These are phyloP conservation scores for Lactarius pseudohatsudake DNA, from an alignment of 768 basidiomycete genomes.

Conservation along the genomic window DNA sequence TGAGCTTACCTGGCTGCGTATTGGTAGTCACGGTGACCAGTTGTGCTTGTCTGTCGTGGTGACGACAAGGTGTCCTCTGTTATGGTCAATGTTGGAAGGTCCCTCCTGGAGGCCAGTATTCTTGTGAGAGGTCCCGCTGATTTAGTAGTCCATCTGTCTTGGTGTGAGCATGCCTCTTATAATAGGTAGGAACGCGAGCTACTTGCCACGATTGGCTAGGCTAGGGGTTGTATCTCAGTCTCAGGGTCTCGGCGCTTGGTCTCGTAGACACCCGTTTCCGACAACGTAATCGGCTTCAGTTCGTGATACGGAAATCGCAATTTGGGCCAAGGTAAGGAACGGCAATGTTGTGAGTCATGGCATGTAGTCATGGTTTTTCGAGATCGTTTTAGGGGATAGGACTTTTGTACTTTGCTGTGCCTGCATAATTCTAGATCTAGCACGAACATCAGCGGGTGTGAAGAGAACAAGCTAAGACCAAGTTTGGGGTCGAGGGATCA, in stretches of 20 bases:
- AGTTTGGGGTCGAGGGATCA: too few relatives aligned
- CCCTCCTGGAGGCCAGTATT: not conserved
- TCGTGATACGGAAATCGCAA: not conserved
- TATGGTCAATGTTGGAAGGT: not conserved
- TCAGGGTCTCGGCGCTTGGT: not conserved
- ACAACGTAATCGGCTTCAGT: not conserved
- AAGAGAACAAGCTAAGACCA: not conserved
- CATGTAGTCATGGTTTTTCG: not conserved
- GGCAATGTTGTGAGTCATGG: not conserved
- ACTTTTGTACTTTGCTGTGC: not conserved
- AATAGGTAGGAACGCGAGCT: not conserved
- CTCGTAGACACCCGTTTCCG: not conserved
- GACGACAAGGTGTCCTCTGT: not conserved
- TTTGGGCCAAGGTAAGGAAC: not conserved
- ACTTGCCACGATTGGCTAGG: not conserved
- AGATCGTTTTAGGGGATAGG: not conserved
- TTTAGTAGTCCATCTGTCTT: not conserved
- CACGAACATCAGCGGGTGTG: not conserved
- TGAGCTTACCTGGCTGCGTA: not conserved
- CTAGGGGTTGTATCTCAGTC: not conserved
- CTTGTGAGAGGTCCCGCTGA: not conserved
- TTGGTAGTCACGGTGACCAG: not conserved
- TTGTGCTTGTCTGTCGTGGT: not conserved
- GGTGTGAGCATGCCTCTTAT: not conserved
- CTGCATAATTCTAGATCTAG: not conserved